Percentiles rank a stretch among this genome's conserved stretches.
phyloP scores from a whole-genome alignment of 2,329 filamentous ascomycete genomes.

The Botrytis tulipae region DNA sequence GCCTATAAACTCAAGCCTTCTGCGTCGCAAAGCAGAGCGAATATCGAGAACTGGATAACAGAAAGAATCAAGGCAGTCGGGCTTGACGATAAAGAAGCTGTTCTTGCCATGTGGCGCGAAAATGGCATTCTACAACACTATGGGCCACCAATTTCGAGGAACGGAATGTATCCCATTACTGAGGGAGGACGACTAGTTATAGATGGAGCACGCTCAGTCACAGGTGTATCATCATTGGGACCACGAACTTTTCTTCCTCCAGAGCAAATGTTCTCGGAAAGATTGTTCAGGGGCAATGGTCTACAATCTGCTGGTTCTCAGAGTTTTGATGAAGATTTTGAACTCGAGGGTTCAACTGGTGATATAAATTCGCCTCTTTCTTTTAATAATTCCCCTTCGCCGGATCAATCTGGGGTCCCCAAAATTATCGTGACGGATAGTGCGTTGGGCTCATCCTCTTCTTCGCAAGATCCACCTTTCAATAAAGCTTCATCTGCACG shows the following conservation, averaged over 20 bases:
- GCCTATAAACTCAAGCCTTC: not conserved
- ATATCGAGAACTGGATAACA: constrained; percentile 12
- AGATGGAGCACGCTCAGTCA: not conserved
- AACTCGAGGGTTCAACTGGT: too few relatives aligned
- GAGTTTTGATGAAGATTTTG: not conserved
- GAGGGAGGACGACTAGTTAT: not conserved
- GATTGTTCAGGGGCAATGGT: not conserved
- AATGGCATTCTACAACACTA: constrained; percentile 13
- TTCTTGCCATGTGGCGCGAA: not conserved
- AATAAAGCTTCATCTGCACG: not conserved
- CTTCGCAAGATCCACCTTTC: not conserved
- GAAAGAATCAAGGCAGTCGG: not conserved
- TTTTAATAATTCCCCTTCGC: not conserved
- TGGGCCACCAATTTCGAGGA: not conserved
- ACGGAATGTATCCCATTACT: not conserved
- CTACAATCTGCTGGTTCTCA: not conserved
- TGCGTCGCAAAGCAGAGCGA: not conserved
- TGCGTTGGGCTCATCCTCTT: not conserved
- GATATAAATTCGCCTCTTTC: not conserved
- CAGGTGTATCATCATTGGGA: not conserved
- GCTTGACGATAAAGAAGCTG: constrained; percentile 6
- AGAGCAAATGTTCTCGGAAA: constrained; percentile 7
- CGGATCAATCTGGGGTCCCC: not conserved
- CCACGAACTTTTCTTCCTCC: not conserved
- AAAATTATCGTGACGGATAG: not conserved